Evolutionary conservation across 768 basidiomycete genomes (phyloP).

Genomic region (Leccinellum albellum): DNA sequence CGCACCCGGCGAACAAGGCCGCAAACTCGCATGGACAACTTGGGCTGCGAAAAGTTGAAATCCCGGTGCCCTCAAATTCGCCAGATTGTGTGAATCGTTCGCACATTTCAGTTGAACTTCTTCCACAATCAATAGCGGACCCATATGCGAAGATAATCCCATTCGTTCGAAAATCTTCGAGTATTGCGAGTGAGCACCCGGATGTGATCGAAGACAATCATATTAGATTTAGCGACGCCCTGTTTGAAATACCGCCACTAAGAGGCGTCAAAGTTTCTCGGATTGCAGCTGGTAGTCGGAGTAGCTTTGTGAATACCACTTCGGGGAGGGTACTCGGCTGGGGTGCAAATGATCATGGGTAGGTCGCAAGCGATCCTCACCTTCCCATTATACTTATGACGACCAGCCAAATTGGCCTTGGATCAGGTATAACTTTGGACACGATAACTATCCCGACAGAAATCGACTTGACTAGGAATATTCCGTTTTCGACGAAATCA

Average conservation of each 20-base stretch:
- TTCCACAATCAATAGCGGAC: slow-evolving; percentile 52
- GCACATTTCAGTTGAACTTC: slow-evolving; percentile 48
- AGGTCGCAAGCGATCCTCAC: slow-evolving; percentile 9
- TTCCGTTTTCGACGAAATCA: slow-evolving; percentile 46
- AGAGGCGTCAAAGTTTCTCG: slow-evolving; percentile 60
- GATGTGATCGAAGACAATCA: slow-evolving; percentile 34
- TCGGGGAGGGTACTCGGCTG: slow-evolving; percentile 78
- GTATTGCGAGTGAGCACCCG: slow-evolving; percentile 26
- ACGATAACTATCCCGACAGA: slow-evolving; percentile 82
- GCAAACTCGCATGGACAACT: slow-evolving; percentile 86
- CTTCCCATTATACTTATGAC: slow-evolving; percentile 1
- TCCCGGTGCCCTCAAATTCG: slow-evolving; percentile 32
- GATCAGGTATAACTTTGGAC: slow-evolving; percentile 56
- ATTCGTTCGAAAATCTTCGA: slow-evolving; percentile 27
- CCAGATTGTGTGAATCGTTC: slow-evolving; percentile 17
- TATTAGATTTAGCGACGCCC: slow-evolving; percentile 61
- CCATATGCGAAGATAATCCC: slow-evolving; percentile 48
- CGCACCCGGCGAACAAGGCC: slow-evolving; percentile 66
- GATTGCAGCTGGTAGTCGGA: slow-evolving; percentile 67
- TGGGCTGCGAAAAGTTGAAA: slow-evolving; percentile 64
- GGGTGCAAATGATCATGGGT: slow-evolving; percentile 90
- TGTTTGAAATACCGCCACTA: slow-evolving; percentile 78
- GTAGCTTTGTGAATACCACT: slow-evolving; percentile 67
- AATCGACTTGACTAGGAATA: slow-evolving; percentile 64
- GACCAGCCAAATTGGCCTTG: slow-evolving; percentile 76